phyloP scores from a whole-genome alignment of 129 eudicot species.

The Centrapalus pauciflorus region DNA sequence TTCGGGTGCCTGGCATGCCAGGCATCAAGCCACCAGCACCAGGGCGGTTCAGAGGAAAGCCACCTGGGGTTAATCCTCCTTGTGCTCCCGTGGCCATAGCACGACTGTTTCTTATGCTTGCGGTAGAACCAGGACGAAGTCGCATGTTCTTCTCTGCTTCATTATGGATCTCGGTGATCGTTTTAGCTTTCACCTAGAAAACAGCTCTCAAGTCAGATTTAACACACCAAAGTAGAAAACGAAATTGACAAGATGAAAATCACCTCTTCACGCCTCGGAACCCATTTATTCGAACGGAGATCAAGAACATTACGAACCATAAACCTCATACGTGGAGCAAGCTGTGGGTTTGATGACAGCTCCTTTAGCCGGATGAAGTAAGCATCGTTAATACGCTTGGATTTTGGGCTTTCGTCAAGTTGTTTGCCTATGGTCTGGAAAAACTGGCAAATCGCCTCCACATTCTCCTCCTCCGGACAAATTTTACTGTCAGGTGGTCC shows the following conservation, averaged over 20 bases:
- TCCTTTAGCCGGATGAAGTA: slow-evolving; percentile 65
- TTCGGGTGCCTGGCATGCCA: slow-evolving; percentile 86
- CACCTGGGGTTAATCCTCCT: slow-evolving; percentile 47
- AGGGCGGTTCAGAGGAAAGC: slow-evolving; percentile 71
- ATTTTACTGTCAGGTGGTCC: slow-evolving; percentile 52
- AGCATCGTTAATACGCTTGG: slow-evolving; percentile 55
- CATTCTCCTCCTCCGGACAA: slow-evolving; percentile 80
- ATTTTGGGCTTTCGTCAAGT: slow-evolving; percentile 66
- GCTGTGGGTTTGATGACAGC: slow-evolving; percentile 45
- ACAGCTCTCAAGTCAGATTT: no score
- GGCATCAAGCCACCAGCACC: slow-evolving; percentile 97
- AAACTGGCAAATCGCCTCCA: slow-evolving; percentile 81
- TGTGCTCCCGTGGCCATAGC: no score
- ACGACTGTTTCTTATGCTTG: slow-evolving; percentile 64
- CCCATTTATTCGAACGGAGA: slow-evolving; percentile 61
- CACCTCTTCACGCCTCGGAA: slow-evolving; percentile 83
- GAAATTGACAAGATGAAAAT: background rate
- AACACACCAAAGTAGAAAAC: background rate
- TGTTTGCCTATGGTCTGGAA: slow-evolving; percentile 77
- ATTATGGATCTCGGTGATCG: slow-evolving; percentile 68
- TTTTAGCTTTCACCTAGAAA: slow-evolving; percentile 83
- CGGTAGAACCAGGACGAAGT: slow-evolving; percentile 71
- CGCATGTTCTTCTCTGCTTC: slow-evolving; percentile 83
- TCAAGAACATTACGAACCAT: slow-evolving; percentile 76
- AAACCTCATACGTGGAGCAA: slow-evolving; percentile 60